Evolutionary conservation across 2,329 filamentous ascomycete species (phyloP).

Genomic region (Orbilia ellipsospora): DNA sequence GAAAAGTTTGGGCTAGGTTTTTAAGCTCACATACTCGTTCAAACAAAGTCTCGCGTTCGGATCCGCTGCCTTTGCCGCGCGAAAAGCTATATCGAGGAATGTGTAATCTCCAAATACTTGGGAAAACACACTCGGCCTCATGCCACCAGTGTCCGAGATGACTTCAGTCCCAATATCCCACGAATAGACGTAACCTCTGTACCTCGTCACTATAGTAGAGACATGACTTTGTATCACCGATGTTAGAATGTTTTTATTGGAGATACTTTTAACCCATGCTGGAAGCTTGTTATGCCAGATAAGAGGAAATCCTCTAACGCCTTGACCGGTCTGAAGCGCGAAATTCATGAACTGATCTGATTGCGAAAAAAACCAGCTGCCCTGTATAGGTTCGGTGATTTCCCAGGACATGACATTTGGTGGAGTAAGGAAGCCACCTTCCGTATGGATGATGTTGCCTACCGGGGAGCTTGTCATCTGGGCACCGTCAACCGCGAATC

Average conservation of each 20-base stretch:
- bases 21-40: slow-evolving; percentile 23
- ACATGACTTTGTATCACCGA: slow-evolving; percentile 71
- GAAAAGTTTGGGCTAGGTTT: not conserved
- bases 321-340: slow-evolving; percentile 68
- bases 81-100: slow-evolving; percentile 28
- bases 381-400: slow-evolving; percentile 65
- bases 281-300: slow-evolving; percentile 73
- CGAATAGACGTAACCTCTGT: slow-evolving; percentile 72
- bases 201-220: slow-evolving; percentile 68
- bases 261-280: slow-evolving; percentile 69
- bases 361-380: slow-evolving; percentile 68
- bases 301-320: slow-evolving; percentile 73
- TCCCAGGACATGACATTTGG: slow-evolving; percentile 79
- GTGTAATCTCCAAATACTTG: slow-evolving; percentile 15
- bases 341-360: slow-evolving; percentile 72
- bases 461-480: slow-evolving; percentile 66
- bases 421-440: slow-evolving; percentile 73
- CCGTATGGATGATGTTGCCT: slow-evolving; percentile 68
- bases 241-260: slow-evolving; percentile 66
- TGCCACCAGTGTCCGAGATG: slow-evolving; percentile 5
- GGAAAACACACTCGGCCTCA: not conserved
- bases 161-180: slow-evolving; percentile 62
- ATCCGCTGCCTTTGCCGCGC: slow-evolving; percentile 13
- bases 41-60: slow-evolving; percentile 30
- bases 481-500: slow-evolving; percentile 68